These are phyloP conservation scores for Peterozyma toletana DNA, from an alignment of 805 yeast species.

Conservation along the genomic window DNA sequence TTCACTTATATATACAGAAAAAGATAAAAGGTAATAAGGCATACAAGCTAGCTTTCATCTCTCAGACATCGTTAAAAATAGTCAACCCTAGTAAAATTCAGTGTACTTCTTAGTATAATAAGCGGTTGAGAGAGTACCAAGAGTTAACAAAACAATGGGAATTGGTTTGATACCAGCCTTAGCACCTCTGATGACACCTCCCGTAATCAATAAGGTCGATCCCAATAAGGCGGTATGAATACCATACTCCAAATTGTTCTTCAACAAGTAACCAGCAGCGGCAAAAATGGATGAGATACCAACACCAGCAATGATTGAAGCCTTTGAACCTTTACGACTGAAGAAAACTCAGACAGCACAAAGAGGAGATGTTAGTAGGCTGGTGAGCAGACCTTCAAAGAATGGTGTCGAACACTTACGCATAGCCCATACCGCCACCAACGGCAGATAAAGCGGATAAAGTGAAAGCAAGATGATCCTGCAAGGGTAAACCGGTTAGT, in stretches of 20 bases:
- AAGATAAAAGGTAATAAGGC: no score
- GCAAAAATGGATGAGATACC: slow-evolving; percentile 54
- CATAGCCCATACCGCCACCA: slow-evolving; percentile 68
- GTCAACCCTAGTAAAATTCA: slow-evolving; percentile 56
- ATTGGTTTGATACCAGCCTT: slow-evolving; percentile 60
- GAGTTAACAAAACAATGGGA: slow-evolving; percentile 54
- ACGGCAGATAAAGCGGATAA: slow-evolving; percentile 59
- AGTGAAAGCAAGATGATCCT: slow-evolving; percentile 76
- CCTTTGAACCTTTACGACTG: slow-evolving; percentile 61
- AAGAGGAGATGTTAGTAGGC: slow-evolving; percentile 1
- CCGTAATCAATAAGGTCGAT: slow-evolving; percentile 56
- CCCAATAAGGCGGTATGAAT: slow-evolving; percentile 74
- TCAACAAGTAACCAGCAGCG: slow-evolving; percentile 68
- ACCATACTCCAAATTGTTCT: slow-evolving; percentile 71
- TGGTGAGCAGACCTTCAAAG: background rate
- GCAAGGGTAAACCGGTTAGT: background rate
- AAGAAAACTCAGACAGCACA: background rate
- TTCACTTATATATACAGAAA: no score
- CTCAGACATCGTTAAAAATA: background rate
- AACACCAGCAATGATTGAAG: slow-evolving; percentile 75
- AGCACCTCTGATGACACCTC: slow-evolving; percentile 67
- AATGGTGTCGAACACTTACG: slow-evolving; percentile 22
- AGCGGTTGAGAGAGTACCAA: slow-evolving; percentile 57
- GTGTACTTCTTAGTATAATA: slow-evolving; percentile 73
- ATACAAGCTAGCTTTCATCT: no score